These are phyloP conservation scores for Phycomyces nitens DNA, from an alignment of 192 early-diverging fungal genomes.

Conservation along the genomic window DNA sequence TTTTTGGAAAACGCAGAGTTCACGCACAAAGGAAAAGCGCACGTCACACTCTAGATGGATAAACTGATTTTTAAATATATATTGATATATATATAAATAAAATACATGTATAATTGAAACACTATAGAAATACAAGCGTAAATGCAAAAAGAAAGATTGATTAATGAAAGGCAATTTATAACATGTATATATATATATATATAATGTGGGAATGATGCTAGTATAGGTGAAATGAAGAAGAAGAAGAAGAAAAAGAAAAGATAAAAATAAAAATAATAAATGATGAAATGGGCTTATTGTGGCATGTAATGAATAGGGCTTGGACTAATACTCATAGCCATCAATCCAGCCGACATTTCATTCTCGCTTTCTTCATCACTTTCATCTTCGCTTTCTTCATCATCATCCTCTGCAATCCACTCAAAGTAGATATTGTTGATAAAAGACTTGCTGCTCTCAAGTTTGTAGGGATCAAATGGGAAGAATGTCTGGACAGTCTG, in stretches of 20 bases:
- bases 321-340: constrained; percentile 57
- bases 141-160: background rate
- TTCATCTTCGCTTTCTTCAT: constrained; percentile 42
- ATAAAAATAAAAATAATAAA: background rate
- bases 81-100: too few relatives aligned
- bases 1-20: too few relatives aligned
- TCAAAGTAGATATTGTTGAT: constrained; percentile 74
- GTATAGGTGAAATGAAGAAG: background rate
- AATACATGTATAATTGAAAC: too few relatives aligned
- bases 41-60: too few relatives aligned
- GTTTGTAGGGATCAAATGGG: constrained; percentile 88
- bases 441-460: constrained; percentile 65
- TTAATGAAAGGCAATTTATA: background rate
- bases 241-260: background rate
- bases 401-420: constrained; percentile 72
- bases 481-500: constrained; percentile 69
- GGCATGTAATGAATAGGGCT: constrained; percentile 37
- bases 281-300: background rate
- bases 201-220: background rate
- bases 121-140: background rate
- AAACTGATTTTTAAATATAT: too few relatives aligned
- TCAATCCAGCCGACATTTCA: constrained; percentile 44
- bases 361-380: constrained; percentile 36
- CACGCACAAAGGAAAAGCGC: background rate
- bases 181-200: background rate